Evolutionary conservation across 1,284 basidiomycete genomes (phyloP), one percentile per base, ranked within the genome.

Genomic region (Exsudoporus floridanus): DNA sequence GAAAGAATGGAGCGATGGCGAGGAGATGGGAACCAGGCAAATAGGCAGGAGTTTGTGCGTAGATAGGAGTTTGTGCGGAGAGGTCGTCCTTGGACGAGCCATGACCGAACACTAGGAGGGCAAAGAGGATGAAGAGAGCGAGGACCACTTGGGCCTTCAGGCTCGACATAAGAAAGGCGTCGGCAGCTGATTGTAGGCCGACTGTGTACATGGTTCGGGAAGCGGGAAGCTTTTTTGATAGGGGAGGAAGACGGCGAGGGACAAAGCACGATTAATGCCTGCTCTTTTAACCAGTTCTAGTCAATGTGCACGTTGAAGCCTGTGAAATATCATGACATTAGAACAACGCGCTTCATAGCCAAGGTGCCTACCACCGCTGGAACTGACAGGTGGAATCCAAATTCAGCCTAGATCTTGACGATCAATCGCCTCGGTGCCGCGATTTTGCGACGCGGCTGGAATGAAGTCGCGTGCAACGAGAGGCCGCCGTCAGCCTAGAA

Each of bases 1-100:
- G 78, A 65, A 88, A 88, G 74, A 89, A 89, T 18, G 84, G 81
- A 31, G 72, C 64, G 50, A 86, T 82, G 55, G 79, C 74, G 58
- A 79, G 74, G 51, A 85, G 70, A 53, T 78, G 77, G 42, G 73
- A 73, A 44, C 79, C 78, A 40, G 85, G 84, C 5, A 89, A 72
- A 46, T 73, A 73, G 46, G 73, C 73, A 38, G 86, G 81, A 41
- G 74, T 64, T 52, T 79, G 66, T 27, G 66, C 59, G 16, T 73
- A 73, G 45, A 73, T 73, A 38, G 86, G 81, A 41, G 74, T 64
- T 52, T 79, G 66, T 27, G 66, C 59, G 16, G 62, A 74, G 23
- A 71, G 66, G 44, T 73, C 60, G 55, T 78, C 76, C 54, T 75
- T 74, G 58, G 76, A 76, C 4, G 63, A 56, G 40, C 60, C 53